A percentile compares a stretch with the other conserved stretches of the same genome.
Evolutionary conservation across 139 green algal genomes (phyloP).

Genomic region (Chlorella vulgaris): DNA sequence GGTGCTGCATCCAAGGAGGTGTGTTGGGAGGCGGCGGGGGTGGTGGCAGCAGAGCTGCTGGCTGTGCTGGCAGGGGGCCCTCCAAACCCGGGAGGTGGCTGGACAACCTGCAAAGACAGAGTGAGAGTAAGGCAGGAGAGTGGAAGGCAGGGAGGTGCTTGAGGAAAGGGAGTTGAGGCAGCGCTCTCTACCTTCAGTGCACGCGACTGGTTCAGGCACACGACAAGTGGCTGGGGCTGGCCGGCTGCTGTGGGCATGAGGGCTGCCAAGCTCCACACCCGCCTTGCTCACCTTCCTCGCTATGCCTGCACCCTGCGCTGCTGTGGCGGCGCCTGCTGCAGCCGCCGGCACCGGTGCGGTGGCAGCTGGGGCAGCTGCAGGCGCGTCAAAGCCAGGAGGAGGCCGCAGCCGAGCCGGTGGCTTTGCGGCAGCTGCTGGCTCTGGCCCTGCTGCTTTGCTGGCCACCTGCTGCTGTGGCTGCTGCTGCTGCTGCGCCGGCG

Average conservation of each 20-base stretch:
- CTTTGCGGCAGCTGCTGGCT: background rate
- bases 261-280: too few relatives aligned
- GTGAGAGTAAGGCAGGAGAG: background rate
- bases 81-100: conserved; percentile 24
- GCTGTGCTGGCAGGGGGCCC: background rate
- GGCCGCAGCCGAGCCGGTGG: conserved; percentile 11
- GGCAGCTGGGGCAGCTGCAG: background rate
- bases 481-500: too few relatives aligned
- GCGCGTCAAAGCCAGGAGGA: conserved; percentile 11
- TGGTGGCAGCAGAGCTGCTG: conserved; percentile 18
- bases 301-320: background rate
- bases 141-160: too few relatives aligned
- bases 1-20: conserved; percentile 3
- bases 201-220: too few relatives aligned
- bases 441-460: background rate
- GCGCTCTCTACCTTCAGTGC: too few relatives aligned
- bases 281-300: background rate
- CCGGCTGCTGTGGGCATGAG: too few relatives aligned
- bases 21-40: conserved; percentile 2
- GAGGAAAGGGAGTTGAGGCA: too few relatives aligned
- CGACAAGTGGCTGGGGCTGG: too few relatives aligned
- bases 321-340: background rate
- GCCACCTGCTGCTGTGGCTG: too few relatives aligned
- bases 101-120: background rate
- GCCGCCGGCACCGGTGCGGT: background rate